Evolutionary conservation across 805 yeast genomes (phyloP).

Genomic region (Hanseniaspora taiwanica): DNA sequence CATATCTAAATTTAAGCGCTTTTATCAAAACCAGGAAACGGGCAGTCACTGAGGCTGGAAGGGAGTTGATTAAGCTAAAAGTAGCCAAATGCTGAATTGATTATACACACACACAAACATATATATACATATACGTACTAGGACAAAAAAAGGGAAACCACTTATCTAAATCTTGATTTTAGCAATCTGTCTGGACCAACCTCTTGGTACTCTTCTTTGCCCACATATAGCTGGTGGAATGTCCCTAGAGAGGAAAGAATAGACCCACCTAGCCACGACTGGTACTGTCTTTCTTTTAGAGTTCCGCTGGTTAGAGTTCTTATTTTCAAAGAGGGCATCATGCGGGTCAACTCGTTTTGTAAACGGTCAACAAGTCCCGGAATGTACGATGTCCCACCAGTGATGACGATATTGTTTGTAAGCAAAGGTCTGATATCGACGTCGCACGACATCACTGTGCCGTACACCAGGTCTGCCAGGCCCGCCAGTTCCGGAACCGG

Average conservation of each 20-base stretch:
- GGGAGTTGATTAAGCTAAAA: slow-evolving; percentile 18
- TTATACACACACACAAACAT: not conserved
- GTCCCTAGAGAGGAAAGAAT: slow-evolving; percentile 81
- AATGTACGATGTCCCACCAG: slow-evolving; percentile 71
- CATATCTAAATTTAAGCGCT: slow-evolving; percentile 26
- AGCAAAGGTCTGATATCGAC: slow-evolving; percentile 73
- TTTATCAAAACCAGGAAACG: slow-evolving; percentile 24
- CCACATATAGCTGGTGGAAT: slow-evolving; percentile 92
- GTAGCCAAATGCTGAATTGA: not conserved
- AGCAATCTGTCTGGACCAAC: slow-evolving; percentile 74
- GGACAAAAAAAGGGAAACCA: no score
- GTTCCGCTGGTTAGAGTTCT: slow-evolving; percentile 68
- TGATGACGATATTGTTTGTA: slow-evolving; percentile 78
- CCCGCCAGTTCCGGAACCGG: slow-evolving; percentile 26
- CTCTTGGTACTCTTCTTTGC: slow-evolving; percentile 75
- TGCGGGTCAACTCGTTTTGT: slow-evolving; percentile 50
- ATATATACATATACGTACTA: not conserved
- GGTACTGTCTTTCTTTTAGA: slow-evolving; percentile 55
- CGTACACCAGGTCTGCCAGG: slow-evolving; percentile 46
- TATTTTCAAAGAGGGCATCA: slow-evolving; percentile 76
- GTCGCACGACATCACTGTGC: slow-evolving; percentile 45
- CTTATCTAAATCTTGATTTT: slow-evolving; percentile 66
- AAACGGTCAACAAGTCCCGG: slow-evolving; percentile 75
- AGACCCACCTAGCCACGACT: slow-evolving; percentile 88
- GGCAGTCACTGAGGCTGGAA: slow-evolving; percentile 27